Evolutionary conservation across 192 early-diverging fungal genomes (phyloP).

Genomic region (Obelidium mucronatum): DNA sequence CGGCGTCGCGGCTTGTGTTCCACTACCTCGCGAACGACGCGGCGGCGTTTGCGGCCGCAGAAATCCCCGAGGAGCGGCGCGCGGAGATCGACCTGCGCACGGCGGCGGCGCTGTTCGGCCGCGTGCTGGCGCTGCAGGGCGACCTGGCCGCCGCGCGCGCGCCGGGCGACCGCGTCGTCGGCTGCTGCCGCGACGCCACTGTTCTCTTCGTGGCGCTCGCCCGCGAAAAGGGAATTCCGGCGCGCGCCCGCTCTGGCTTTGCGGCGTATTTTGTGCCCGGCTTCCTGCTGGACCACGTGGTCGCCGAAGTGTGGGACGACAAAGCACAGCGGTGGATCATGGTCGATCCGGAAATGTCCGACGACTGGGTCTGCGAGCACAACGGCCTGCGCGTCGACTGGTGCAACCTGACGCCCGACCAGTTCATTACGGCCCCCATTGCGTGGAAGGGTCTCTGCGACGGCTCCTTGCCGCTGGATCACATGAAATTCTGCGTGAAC

Average conservation of each 20-base stretch:
- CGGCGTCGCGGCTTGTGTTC: neutral
- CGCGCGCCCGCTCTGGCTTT: neutral
- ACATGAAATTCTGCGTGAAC: neutral
- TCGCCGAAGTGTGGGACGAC: conserved; percentile 1
- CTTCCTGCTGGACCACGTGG: neutral
- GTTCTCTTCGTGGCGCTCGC: neutral
- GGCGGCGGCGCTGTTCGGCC: neutral
- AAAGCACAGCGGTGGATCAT: neutral
- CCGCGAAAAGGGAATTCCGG: neutral
- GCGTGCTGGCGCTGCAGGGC: neutral
- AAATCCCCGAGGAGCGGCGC: neutral
- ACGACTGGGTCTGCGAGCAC: neutral
- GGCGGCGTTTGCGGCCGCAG: neutral
- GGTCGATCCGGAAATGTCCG: neutral
- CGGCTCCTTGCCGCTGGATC: neutral
- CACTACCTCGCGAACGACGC: neutral
- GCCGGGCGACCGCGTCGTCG: neutral
- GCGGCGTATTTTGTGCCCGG: neutral
- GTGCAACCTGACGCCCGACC: neutral
- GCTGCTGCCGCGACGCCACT: neutral
- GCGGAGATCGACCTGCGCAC: neutral
- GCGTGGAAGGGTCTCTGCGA: neutral
- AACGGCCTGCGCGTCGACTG: neutral
- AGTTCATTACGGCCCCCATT: neutral
- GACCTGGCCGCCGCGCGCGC: neutral